phyloP scores from a whole-genome alignment of 345 rosid species.

The Camelina hispida region DNA sequence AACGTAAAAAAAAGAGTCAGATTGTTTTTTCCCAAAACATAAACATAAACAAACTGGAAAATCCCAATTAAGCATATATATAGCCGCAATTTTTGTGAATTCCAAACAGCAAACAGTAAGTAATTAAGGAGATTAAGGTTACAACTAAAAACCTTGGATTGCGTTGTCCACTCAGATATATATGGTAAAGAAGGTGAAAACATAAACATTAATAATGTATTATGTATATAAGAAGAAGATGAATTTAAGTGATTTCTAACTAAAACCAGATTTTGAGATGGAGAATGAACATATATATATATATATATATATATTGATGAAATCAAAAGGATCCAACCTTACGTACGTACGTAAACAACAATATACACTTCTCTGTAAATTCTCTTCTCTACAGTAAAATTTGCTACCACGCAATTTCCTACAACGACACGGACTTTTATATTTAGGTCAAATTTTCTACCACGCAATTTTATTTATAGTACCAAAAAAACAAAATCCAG shows the following conservation, averaged over 20 bases:
- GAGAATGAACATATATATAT: too few species aligned
- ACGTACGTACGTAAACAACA: background rate
- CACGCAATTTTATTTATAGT: too few species aligned
- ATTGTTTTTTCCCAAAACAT: too few species aligned
- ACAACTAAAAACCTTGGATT: too few species aligned
- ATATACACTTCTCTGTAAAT: background rate
- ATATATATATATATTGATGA: background rate
- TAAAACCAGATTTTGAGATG: background rate
- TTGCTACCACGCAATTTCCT: too few species aligned
- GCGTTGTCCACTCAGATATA: background rate
- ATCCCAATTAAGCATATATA: background rate
- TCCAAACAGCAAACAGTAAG: background rate
- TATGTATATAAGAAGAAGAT: background rate
- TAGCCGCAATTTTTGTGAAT: background rate
- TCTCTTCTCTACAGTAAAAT: background rate
- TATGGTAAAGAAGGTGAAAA: background rate
- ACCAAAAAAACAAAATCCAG: too few species aligned
- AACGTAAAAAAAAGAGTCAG: too few species aligned
- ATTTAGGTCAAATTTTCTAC: background rate
- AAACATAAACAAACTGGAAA: too few species aligned
- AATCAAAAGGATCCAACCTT: background rate
- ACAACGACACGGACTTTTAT: too few species aligned
- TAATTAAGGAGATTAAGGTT: background rate
- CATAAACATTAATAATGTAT: background rate
- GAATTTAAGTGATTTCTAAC: background rate